phyloP scores from a whole-genome alignment of 208 protist species.

The Leishmania guyanensis region DNA sequence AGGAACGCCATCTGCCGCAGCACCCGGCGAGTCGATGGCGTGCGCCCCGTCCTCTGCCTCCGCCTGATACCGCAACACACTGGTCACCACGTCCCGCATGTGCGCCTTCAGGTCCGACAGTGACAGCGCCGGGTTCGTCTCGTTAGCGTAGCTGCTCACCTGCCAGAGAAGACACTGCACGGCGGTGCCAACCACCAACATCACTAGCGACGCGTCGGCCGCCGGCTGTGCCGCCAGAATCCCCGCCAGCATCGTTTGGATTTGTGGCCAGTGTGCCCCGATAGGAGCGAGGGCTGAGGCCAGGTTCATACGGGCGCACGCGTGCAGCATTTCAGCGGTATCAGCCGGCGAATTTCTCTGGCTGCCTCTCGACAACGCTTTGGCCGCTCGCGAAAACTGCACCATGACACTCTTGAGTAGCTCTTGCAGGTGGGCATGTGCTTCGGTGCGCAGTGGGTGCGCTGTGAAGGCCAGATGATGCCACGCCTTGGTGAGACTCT shows the following conservation, averaged over 20 bases:
- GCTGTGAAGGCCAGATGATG: conserved; percentile 56
- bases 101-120: conserved; percentile 11
- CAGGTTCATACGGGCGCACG: conserved; percentile 68
- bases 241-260: conserved; percentile 32
- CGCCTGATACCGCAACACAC: conserved; percentile 18
- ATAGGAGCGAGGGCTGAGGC: conserved; percentile 53
- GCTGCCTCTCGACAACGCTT: not conserved
- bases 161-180: conserved; percentile 65
- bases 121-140: not conserved
- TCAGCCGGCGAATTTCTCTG: not conserved
- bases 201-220: conserved; percentile 31
- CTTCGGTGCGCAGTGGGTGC: conserved; percentile 62
- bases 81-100: conserved; percentile 31
- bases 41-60: conserved; percentile 12
- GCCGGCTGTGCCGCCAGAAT: conserved; percentile 14
- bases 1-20: not conserved
- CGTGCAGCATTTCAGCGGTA: conserved; percentile 31
- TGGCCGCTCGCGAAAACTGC: conserved; percentile 35
- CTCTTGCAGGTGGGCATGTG: conserved; percentile 71
- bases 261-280: conserved; percentile 44
- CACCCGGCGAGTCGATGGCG: not conserved
- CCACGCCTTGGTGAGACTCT: conserved; percentile 71
- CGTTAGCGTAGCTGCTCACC: conserved; percentile 18
- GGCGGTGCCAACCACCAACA: conserved; percentile 42
- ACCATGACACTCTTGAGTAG: conserved; percentile 50